Conservation (phyloP, 306 rosid genomes). For the Sphenostylis stenocarpa region DNA sequence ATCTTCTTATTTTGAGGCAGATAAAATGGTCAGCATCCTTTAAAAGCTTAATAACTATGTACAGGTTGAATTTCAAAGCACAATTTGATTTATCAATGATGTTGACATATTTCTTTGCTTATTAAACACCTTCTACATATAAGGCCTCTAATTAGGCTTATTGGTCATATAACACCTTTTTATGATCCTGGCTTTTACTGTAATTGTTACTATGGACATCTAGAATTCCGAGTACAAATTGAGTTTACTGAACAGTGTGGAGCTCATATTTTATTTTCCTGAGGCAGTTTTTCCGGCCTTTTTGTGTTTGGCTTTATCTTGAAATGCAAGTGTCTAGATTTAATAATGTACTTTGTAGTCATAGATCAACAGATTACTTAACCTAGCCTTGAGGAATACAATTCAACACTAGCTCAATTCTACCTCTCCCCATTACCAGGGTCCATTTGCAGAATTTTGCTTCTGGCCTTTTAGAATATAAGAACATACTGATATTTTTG, state of each 20-base stretch:
- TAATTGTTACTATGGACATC: not conserved
- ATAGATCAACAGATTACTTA: too few relatives aligned
- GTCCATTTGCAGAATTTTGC: not conserved
- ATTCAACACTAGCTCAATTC: slow-evolving; percentile 12
- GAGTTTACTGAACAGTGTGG: not conserved
- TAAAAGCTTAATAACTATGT: slow-evolving; percentile 17
- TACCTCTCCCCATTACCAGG: slow-evolving; percentile 18
- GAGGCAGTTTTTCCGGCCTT: slow-evolving; percentile 1
- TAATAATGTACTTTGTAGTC: too few relatives aligned
- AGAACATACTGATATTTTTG: slow-evolving; percentile 9
- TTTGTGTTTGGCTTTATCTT: not conserved
- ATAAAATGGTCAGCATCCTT: not conserved
- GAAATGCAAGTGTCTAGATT: slow-evolving; percentile 5
- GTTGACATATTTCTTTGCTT: slow-evolving; percentile 7
- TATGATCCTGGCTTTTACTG: slow-evolving; percentile 7
- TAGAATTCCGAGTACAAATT: slow-evolving; percentile 5
- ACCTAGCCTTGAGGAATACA: not conserved
- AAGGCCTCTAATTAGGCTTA: not conserved
- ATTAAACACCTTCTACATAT: slow-evolving; percentile 4
- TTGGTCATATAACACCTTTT: not conserved
- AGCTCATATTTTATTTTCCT: not conserved
- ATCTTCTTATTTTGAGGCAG: not conserved
- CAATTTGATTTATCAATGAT: slow-evolving; percentile 4
- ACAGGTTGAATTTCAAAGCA: not conserved
- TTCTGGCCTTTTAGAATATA: slow-evolving; percentile 11